phyloP scores from a whole-genome alignment of 2,329 filamentous ascomycete species.

The Tolypocladium tropicale region DNA sequence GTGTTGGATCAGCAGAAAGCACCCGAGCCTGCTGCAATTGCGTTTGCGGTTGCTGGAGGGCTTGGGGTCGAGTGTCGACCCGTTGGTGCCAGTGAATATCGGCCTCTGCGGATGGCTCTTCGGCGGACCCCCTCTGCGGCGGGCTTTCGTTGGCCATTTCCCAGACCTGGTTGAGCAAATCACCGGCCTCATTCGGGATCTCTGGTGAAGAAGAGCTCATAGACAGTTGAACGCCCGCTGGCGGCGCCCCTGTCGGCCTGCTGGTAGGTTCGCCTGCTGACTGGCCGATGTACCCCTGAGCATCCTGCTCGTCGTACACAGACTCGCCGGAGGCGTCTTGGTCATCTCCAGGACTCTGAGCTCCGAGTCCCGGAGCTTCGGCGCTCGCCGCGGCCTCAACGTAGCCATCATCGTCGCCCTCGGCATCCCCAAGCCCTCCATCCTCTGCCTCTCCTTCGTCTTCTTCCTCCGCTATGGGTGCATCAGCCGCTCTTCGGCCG shows the following conservation, averaged over 20 bases:
- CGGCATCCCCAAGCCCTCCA: no score
- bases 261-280: neutral
- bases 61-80: neutral
- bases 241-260: neutral
- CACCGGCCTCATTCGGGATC: neutral
- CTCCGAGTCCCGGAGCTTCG: neutral
- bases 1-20: neutral
- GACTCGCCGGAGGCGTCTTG: slow-evolving; percentile 8
- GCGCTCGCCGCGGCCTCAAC: slow-evolving; percentile 4
- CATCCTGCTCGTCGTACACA: neutral
- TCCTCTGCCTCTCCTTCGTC: neutral
- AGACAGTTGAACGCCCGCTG: neutral
- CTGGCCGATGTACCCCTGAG: neutral
- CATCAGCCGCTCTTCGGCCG: neutral
- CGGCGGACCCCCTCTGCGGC: neutral
- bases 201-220: neutral
- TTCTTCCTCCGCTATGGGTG: neutral
- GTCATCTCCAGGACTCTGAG: neutral
- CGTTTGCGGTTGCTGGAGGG: neutral
- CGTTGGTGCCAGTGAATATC: neutral
- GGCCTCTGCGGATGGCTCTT: neutral
- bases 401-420: no score
- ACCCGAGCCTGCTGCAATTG: neutral
- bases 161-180: neutral
- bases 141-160: neutral